Evolutionary conservation across 352 stramenopile species (phyloP).

Genomic region (Phytophthora tentaculata): DNA sequence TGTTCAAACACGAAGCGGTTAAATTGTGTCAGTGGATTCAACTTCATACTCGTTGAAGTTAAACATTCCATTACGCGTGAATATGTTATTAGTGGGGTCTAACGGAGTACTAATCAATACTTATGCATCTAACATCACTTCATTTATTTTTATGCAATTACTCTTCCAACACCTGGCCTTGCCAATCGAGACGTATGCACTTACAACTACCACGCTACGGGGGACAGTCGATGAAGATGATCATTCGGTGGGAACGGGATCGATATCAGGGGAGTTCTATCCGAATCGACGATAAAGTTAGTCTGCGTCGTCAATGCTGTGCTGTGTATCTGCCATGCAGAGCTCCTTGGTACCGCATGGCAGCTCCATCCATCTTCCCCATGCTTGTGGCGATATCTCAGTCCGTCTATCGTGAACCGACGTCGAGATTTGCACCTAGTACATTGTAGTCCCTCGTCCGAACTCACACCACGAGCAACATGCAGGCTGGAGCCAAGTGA

Average conservation of each 20-base stretch:
- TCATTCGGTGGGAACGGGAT: conserved; percentile 2
- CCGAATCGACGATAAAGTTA: neutral
- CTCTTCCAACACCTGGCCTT: too few species aligned
- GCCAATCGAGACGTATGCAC: too few species aligned
- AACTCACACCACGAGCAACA: neutral
- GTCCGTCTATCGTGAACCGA: conserved; percentile 17
- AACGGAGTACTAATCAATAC: too few species aligned
- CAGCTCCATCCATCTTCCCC: conserved; percentile 11
- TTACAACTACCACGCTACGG: conserved; percentile 3
- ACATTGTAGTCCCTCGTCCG: neutral
- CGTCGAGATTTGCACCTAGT: conserved; percentile 12
- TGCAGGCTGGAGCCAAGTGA: conserved; percentile 5
- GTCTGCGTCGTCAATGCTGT: neutral
- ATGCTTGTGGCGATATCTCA: conserved; percentile 10
- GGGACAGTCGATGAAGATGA: conserved; percentile 26
- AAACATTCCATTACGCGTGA: too few species aligned
- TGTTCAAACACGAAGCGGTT: too few species aligned
- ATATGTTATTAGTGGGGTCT: too few species aligned
- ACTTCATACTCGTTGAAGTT: too few species aligned
- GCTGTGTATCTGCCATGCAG: neutral
- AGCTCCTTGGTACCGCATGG: neutral
- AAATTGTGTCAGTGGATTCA: too few species aligned
- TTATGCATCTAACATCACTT: too few species aligned
- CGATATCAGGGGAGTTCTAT: neutral
- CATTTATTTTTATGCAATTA: too few species aligned